Base-by-base conservation (phyloP, 345 rosid genomes). In the Eucalyptus pauciflora region DNA sequence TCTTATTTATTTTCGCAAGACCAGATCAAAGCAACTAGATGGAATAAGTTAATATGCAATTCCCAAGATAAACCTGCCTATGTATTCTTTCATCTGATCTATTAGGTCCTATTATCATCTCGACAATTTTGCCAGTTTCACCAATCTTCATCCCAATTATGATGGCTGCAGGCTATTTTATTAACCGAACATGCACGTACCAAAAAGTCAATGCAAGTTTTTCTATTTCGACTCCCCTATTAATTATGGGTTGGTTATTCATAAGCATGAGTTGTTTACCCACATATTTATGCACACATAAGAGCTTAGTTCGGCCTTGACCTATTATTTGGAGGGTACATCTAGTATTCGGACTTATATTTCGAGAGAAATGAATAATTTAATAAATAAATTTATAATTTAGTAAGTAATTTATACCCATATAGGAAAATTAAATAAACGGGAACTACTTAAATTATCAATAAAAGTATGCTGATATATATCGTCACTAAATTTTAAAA, bases 91-190 rank as follows among this genome's bases (percentile, higher is more conserved):
- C 62, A 56, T 24, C 4, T 9, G 27, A 56, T 22, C 62, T 24
- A 24, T 56, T 56, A 56, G 29, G 29, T 56, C 62, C 1, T 22
- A 24, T 22, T 10, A 56, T 24, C 2, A 56, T 56, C 3, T 56
- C 13, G 0, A 56, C 0, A 62, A 2, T 3, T 60, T 2, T 62
- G 3, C 69, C 13, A 62, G 3, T 27, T 0, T 62, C 31, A 27
- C 69, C 4, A 2, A 1, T 12, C 69, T 62, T 62, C 16, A 62
- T 27, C 69, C 16, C 4, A 1, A 62, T 62, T 6, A 62, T 2
- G 69, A 12, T 27, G 69, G 4, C 2, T 5, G 33, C 8, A 52
- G 0, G 15, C 16, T 0, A 0, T 62, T 12, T 29, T 5, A 62
- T 62, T 27, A 62, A 12, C 1, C n/a, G 0, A 62, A 27, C 31